These are phyloP conservation scores for Hamamelis virginiana DNA, from an alignment of 164 flowering plant genomes.

Conservation along the genomic window DNA sequence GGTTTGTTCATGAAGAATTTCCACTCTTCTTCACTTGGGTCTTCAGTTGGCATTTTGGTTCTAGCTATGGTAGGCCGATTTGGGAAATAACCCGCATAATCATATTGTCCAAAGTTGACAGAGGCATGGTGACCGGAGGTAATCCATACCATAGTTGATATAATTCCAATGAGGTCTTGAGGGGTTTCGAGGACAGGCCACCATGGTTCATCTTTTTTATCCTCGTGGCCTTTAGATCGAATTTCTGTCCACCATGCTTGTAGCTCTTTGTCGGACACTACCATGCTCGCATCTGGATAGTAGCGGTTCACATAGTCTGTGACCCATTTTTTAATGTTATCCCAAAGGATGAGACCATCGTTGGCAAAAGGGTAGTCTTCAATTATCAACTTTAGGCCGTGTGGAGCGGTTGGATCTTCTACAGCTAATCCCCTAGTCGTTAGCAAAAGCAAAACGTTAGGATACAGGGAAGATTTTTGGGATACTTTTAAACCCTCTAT, in stretches of 20 bases:
- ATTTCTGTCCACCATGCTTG: constrained; percentile 84
- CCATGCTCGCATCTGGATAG: constrained; percentile 31
- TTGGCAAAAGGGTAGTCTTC: constrained; percentile 79
- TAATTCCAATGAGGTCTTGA: constrained; percentile 39
- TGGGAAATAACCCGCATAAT: constrained; percentile 68
- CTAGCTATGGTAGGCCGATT: constrained; percentile 72
- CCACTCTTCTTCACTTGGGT: constrained; percentile 27
- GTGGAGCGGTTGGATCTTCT: constrained; percentile 64
- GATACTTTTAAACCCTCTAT: too few relatives aligned
- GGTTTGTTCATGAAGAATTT: constrained; percentile 32
- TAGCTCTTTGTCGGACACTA: constrained; percentile 59
- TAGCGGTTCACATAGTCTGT: constrained; percentile 58
- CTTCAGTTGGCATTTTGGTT: constrained; percentile 56
- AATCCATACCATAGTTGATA: constrained; percentile 72
- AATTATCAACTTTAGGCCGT: constrained; percentile 61
- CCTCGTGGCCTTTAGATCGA: constrained; percentile 60
- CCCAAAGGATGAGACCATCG: constrained; percentile 77
- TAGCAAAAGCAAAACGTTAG: neutral
- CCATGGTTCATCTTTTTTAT: constrained; percentile 79
- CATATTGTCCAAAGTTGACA: constrained; percentile 76
- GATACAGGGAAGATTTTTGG: neutral
- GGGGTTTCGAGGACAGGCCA: constrained; percentile 70
- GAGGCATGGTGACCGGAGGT: constrained; percentile 77
- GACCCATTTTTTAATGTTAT: constrained; percentile 60
- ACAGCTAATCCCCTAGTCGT: constrained; percentile 68